These are phyloP conservation scores for Aspergillus sclerotialis DNA, from an alignment of 2,329 filamentous ascomycete species.

Conservation along the genomic window DNA sequence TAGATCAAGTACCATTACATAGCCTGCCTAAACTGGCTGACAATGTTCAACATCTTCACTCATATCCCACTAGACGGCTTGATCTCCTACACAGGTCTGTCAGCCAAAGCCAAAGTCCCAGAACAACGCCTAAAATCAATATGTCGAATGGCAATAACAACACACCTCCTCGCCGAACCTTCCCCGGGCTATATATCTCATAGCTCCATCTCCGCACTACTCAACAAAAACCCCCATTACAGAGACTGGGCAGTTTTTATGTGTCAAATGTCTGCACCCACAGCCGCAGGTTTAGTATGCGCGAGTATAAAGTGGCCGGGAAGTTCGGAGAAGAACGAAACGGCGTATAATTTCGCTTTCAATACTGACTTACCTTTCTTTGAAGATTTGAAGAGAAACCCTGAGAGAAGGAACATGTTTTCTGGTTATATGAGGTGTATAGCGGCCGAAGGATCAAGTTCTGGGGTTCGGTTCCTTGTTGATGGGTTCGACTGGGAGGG, in stretches of 20 bases:
- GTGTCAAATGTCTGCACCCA: conserved; percentile 9
- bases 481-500: conserved; percentile 49
- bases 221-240: conserved; percentile 19
- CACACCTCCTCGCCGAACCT: conserved; percentile 49
- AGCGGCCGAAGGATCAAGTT: conserved; percentile 42
- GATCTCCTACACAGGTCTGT: conserved; percentile 20
- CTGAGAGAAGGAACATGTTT: conserved; percentile 42
- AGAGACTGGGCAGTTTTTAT: conserved; percentile 51
- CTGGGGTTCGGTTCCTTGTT: conserved; percentile 48
- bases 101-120: conserved; percentile 15
- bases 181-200: conserved; percentile 47
- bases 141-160: conserved; percentile 53
- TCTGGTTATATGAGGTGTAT: conserved; percentile 50
- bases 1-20: neutral
- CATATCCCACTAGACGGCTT: conserved; percentile 17
- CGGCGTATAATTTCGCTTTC: conserved; percentile 21
- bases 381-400: conserved; percentile 17
- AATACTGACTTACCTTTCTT: conserved; percentile 25
- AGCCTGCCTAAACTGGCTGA: conserved; percentile 18
- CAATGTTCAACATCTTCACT: conserved; percentile 21
- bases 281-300: conserved; percentile 10
- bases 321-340: conserved; percentile 12
- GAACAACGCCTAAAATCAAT: conserved; percentile 23
- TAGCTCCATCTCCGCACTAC: conserved; percentile 46
- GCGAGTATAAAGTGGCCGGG: conserved; percentile 15